Evolutionary conservation across 139 green algal species (phyloP).

Genomic region (Tetradesmus obliquus): DNA sequence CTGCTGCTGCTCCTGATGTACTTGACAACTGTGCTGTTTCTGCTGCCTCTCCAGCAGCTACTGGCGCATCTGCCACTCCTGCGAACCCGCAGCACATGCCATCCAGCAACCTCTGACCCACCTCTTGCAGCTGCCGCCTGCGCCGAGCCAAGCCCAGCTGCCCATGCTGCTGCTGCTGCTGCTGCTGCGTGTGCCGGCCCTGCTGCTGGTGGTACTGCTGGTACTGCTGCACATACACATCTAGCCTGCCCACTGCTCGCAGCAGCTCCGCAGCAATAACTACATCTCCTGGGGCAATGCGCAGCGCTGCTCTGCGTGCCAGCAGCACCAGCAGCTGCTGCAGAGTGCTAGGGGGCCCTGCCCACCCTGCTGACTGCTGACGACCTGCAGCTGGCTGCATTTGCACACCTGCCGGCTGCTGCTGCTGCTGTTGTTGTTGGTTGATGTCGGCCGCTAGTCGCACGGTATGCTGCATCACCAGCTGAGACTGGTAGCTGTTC

Average conservation of each 20-base stretch:
- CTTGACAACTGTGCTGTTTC: no score
- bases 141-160: neutral
- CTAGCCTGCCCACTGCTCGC: neutral
- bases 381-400: neutral
- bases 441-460: neutral
- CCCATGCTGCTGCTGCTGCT: neutral
- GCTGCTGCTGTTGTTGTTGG: neutral
- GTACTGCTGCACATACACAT: neutral
- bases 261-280: slow-evolving; percentile 15
- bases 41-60: neutral
- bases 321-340: neutral
- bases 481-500: neutral
- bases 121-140: neutral
- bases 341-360: neutral
- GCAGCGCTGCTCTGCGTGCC: neutral
- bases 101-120: slow-evolving; percentile 1
- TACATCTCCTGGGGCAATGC: neutral
- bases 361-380: neutral
- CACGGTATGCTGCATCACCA: neutral
- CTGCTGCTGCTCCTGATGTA: neutral
- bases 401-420: neutral
- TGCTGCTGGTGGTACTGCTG: slow-evolving; percentile 20
- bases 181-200: neutral
- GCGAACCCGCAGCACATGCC: neutral
- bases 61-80: neutral